phyloP scores from a whole-genome alignment of 2,329 filamentous ascomycete genomes.

The Fusarium oxysporum region DNA sequence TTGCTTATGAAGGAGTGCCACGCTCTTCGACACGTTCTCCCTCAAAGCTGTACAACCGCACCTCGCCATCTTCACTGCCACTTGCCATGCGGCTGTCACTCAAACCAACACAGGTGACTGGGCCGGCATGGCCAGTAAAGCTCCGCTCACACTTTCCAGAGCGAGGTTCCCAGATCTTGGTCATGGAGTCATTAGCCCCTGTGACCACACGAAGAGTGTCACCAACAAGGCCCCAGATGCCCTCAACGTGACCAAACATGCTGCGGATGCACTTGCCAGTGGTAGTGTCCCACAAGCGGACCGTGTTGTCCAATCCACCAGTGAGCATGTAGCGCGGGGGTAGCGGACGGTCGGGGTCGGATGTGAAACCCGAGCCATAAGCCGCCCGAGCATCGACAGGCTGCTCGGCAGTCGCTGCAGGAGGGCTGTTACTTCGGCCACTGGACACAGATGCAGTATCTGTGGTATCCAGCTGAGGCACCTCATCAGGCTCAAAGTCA shows the following conservation, averaged over 20 bases:
- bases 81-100: slow-evolving; percentile 91
- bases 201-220: slow-evolving; percentile 90
- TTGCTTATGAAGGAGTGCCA: slow-evolving; percentile 63
- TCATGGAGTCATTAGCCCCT: slow-evolving; percentile 92
- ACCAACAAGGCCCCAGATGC: slow-evolving; percentile 91
- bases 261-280: slow-evolving; percentile 86
- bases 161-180: slow-evolving; percentile 92
- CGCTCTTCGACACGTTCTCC: slow-evolving; percentile 61
- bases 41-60: slow-evolving; percentile 84
- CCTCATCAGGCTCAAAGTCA: slow-evolving; percentile 89
- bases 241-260: slow-evolving; percentile 97
- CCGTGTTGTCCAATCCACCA: slow-evolving; percentile 88
- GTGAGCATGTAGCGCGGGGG: slow-evolving; percentile 94
- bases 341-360: slow-evolving; percentile 71
- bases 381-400: slow-evolving; percentile 61
- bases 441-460: slow-evolving; percentile 67
- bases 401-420: slow-evolving; percentile 45
- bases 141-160: slow-evolving; percentile 93
- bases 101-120: slow-evolving; percentile 91
- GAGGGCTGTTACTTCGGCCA: slow-evolving; percentile 58
- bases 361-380: slow-evolving; percentile 72
- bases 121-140: slow-evolving; percentile 89
- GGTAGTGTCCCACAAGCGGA: slow-evolving; percentile 90
- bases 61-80: slow-evolving; percentile 93
- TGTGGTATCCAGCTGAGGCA: slow-evolving; percentile 59